Percentiles rank a stretch among this genome's conserved stretches.
These are phyloP conservation scores for Kodamaea sagamina DNA, from an alignment of 805 yeast genomes.

Conservation along the genomic window DNA sequence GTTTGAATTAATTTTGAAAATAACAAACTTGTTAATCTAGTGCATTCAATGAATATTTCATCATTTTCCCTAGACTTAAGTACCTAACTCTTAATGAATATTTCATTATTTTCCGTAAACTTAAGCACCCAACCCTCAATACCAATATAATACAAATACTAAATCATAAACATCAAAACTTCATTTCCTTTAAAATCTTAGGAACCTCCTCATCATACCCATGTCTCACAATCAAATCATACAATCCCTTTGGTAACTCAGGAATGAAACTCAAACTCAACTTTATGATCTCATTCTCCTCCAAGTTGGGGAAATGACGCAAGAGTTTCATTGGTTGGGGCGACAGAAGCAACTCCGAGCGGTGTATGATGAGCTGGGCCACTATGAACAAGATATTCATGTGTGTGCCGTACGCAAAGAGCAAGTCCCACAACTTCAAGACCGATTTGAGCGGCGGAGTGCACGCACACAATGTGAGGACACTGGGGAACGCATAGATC, in stretches of 20 bases:
- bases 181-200: slow-evolving; percentile 27
- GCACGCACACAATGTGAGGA: slow-evolving; percentile 82
- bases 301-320: slow-evolving; percentile 69
- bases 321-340: slow-evolving; percentile 73
- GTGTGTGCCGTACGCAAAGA: slow-evolving; percentile 89
- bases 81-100: too few relatives aligned
- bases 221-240: slow-evolving; percentile 63
- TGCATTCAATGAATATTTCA: too few relatives aligned
- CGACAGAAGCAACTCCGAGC: slow-evolving; percentile 61
- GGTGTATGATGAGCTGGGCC: slow-evolving; percentile 73
- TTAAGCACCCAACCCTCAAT: too few relatives aligned
- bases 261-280: slow-evolving; percentile 79
- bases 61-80: too few relatives aligned
- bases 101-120: too few relatives aligned
- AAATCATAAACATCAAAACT: too few relatives aligned
- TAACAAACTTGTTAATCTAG: too few relatives aligned
- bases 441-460: slow-evolving; percentile 82
- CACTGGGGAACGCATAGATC: slow-evolving; percentile 82
- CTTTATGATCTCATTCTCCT: slow-evolving; percentile 73
- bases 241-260: slow-evolving; percentile 65
- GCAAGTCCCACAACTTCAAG: slow-evolving; percentile 81
- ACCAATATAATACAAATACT: too few relatives aligned
- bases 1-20: too few relatives aligned
- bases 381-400: slow-evolving; percentile 82
- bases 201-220: slow-evolving; percentile 53